Evolutionary conservation across 345 rosid species (phyloP), one percentile per base, ranked within the genome.

Genomic region (Citrus medica): DNA sequence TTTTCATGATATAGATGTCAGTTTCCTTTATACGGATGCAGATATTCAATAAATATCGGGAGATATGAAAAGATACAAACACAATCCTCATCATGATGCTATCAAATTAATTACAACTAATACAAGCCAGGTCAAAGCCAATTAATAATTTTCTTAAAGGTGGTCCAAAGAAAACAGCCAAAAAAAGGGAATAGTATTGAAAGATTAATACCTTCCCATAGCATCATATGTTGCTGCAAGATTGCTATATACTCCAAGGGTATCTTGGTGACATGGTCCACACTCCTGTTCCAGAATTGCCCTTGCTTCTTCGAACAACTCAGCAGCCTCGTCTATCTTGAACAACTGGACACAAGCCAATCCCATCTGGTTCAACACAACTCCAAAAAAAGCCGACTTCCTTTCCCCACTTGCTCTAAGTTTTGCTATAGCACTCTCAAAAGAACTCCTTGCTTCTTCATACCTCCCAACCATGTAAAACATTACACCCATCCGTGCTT

Each of bases 221-320:
- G 99, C 99, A 82, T 97, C 99, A 75, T 97, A 97, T 30, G 99
- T 97, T 75, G 98, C 99, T 4, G 99, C 99, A 28, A 97, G 91
- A 84, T 97, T 97, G 90, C 98, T 94, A 79, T 97, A 97, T 58
- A 97, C 92, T 27, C 98, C 98, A 33, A 97, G 88, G 10, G 99
- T 97, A 82, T 97, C 98, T 79, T 94, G 99, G 86, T 97, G 95
- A 66, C 99, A 97, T 0, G 96, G 92, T 17, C 99, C 98, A 69
- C 94, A 87, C 82, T 97, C 99, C 81, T 87, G 92, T 80, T 97
- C 99, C 65, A 97, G 89, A 79, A 97, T 89, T 3, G 73, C 85
- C 83, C 96, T 92, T 7, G 99, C 97, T 85, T 94, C 98, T 86
- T 94, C 97, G 79, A 97, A 97, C 78, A 93, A 87, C 79, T 94